phyloP scores from a whole-genome alignment of 1,139 yeast genomes.

The Yamadazyma sp. region DNA sequence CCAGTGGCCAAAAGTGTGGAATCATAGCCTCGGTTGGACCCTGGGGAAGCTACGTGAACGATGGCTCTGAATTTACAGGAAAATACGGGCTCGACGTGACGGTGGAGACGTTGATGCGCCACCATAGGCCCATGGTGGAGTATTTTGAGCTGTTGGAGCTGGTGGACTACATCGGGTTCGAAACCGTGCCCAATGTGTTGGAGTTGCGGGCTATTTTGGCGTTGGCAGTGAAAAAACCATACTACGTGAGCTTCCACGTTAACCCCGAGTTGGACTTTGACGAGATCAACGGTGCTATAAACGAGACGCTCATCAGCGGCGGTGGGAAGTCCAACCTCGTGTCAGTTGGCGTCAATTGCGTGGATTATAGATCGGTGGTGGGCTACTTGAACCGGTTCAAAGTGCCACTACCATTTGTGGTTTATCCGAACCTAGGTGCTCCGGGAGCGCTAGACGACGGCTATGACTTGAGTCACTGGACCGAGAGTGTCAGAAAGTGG shows the following conservation, averaged over 20 bases:
- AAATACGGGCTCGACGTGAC: conserved; percentile 37
- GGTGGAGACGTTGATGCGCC: conserved; percentile 32
- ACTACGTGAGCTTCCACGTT: conserved; percentile 32
- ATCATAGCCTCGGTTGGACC: conserved; percentile 64
- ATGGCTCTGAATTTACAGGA: conserved; percentile 73
- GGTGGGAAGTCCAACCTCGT: conserved; percentile 19
- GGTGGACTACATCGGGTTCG: conserved; percentile 60
- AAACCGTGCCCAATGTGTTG: conserved; percentile 58
- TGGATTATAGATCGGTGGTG: conserved; percentile 25
- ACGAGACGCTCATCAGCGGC: conserved; percentile 9
- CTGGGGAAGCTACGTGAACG: conserved; percentile 63
- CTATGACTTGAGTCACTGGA: conserved; percentile 27
- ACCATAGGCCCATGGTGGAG: conserved; percentile 50
- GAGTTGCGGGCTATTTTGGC: conserved; percentile 44
- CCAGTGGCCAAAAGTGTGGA: background rate
- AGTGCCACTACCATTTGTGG: conserved; percentile 21
- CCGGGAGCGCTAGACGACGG: conserved; percentile 17
- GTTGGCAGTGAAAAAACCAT: conserved; percentile 23
- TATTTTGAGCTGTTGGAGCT: conserved; percentile 31
- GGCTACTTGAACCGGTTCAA: conserved; percentile 12
- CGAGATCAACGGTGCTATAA: conserved; percentile 14
- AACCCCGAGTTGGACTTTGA: conserved; percentile 19
- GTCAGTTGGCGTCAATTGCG: conserved; percentile 44
- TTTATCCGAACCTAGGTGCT: conserved; percentile 45
- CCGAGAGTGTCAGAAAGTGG: conserved; percentile 32